These are phyloP conservation scores for Phytophthora quininea DNA, from an alignment of 352 stramenopile species.

Conservation along the genomic window DNA sequence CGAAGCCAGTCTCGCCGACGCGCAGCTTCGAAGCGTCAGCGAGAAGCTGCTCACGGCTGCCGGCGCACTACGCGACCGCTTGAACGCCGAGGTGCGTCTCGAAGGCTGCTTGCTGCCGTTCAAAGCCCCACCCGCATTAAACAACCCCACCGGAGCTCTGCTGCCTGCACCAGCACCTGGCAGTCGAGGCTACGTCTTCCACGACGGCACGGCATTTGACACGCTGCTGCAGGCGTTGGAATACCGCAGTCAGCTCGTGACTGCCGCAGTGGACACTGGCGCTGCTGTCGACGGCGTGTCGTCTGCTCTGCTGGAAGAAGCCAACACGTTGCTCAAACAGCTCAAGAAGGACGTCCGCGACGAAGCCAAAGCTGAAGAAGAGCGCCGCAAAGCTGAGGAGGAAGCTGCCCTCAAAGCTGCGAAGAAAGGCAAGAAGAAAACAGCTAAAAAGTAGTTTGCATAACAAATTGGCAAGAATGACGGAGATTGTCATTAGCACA, in stretches of 20 bases:
- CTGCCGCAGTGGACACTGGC: conserved; percentile 55
- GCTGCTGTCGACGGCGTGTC: conserved; percentile 59
- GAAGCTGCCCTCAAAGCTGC: conserved; percentile 75
- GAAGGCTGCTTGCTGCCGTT: conserved; percentile 67
- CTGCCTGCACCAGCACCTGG: conserved; percentile 8
- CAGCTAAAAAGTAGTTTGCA: conserved; percentile 32
- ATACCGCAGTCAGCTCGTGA: conserved; percentile 58
- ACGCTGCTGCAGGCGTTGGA: conserved; percentile 78
- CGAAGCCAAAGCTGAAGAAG: conserved; percentile 76
- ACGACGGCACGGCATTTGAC: conserved; percentile 45
- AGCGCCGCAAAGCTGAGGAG: conserved; percentile 71
- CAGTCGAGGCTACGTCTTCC: conserved; percentile 54
- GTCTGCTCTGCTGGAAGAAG: conserved; percentile 61
- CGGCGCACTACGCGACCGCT: conserved; percentile 48
- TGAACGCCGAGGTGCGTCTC: conserved; percentile 74
- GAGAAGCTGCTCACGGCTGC: conserved; percentile 63
- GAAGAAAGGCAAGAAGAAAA: conserved; percentile 87
- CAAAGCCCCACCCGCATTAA: conserved; percentile 16
- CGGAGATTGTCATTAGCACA: conserved; percentile 37
- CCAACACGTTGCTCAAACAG: conserved; percentile 62
- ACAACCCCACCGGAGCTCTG: conserved; percentile 5
- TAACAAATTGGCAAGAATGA: conserved; percentile 26
- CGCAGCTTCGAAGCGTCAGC: conserved; percentile 50
- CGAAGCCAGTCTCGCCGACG: conserved; percentile 65
- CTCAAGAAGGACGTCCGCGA: conserved; percentile 86